Conservation (phyloP, 495 filamentous ascomycete genomes). For the Talaromyces ruber region DNA sequence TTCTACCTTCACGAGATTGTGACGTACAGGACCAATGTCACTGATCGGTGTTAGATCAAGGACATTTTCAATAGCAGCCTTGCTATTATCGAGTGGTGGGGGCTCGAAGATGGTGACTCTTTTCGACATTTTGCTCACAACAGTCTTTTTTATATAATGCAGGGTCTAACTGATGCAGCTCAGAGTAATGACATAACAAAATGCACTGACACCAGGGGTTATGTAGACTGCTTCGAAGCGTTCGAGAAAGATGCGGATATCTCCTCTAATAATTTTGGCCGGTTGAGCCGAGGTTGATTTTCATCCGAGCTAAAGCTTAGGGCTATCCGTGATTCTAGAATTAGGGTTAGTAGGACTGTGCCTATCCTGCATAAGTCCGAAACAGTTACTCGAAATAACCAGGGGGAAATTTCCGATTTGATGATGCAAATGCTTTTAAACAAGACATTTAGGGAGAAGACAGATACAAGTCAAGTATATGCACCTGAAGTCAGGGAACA, state of each 20-base stretch:
- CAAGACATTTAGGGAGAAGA: too few relatives aligned
- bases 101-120: constrained; percentile 66
- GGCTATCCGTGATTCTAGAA: not conserved
- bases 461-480: too few relatives aligned
- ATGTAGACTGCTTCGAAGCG: not conserved
- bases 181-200: not conserved
- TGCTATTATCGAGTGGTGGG: constrained; percentile 60
- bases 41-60: constrained; percentile 73
- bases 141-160: not conserved
- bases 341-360: not conserved
- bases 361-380: not conserved
- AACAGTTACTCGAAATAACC: too few relatives aligned
- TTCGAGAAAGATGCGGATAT: not conserved
- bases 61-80: constrained; percentile 79
- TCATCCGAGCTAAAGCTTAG: not conserved
- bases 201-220: not conserved
- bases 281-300: not conserved
- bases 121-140: constrained; percentile 9
- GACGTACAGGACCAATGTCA: constrained; percentile 69
- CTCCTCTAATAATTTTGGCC: not conserved
- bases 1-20: not conserved
- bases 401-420: too few relatives aligned
- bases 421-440: too few relatives aligned
- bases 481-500: too few relatives aligned
- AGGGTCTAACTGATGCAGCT: not conserved